Evolutionary conservation across 2,329 filamentous ascomycete genomes (phyloP), one percentile per base, ranked within the genome.

Genomic region (Lecanicillium sp.): DNA sequence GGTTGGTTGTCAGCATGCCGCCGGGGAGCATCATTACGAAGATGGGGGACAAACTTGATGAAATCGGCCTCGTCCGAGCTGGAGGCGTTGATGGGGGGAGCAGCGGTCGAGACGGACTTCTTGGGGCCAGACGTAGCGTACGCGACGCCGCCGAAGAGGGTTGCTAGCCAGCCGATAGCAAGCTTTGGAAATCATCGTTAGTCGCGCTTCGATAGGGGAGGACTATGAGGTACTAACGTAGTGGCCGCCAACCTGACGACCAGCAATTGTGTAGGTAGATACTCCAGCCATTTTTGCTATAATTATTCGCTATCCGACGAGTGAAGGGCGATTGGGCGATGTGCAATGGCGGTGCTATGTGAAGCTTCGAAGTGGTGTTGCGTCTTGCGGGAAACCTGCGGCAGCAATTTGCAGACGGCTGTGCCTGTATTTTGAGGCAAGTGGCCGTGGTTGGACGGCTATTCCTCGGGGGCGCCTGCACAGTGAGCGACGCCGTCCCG

Each of bases 1-100:
- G 42, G 41, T 12, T 15, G 5, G 14, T 15, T 32, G 48, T 60
- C 51, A 61, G 57, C 44, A 13, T 32, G 13, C 14, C 0, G 31
- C 28, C 10, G 17, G 15, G 25, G 18, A 20, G 32, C 36, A 33
- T n/a, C 22, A 25, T 25, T 7, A 25, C 7, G 22, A 25, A 36
- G 22, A 25, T n/a, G n/a, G n/a, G n/a, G 32, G 19, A 45, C 71
- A 65, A 60, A 79, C 75, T 78, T 76, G 68, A 79, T 77, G 62
- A 79, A 79, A 57, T 78, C 72, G 59, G 70, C 73, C 66, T 79
- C 75, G 56, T 78, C 75, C 52, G 73, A 66, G 63, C 68, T 76
- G 37, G 72, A 69, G 44, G 75, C 75, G 59, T 79, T 78, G 66
- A 79, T 75, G 36, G 75, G 75, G 46, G 75, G 75, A 36, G 69